Percentiles rank a stretch among this genome's conserved stretches.
phyloP scores from a whole-genome alignment of 306 rosid genomes.

The Luffa acutangula region DNA sequence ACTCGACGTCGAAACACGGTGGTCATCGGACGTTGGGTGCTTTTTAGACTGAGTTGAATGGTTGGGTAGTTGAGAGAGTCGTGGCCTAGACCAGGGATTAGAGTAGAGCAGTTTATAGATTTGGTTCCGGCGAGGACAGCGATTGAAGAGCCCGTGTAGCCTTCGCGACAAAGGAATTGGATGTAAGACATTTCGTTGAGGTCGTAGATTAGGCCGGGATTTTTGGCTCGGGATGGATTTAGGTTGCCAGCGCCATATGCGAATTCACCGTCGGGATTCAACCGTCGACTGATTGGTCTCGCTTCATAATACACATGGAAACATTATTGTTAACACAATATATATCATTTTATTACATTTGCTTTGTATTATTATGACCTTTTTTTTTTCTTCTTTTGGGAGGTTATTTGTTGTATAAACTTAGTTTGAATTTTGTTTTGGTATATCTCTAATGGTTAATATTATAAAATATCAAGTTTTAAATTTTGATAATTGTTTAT shows the following conservation, averaged over 20 bases:
- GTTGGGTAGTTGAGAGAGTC: conserved; percentile 83
- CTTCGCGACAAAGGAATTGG: conserved; percentile 73
- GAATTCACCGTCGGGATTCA: conserved; percentile 53
- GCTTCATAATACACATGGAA: conserved; percentile 29
- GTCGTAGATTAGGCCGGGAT: conserved; percentile 73
- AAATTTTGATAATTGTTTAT: too few relatives aligned
- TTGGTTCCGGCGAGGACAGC: conserved; percentile 35
- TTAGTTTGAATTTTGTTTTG: too few relatives aligned
- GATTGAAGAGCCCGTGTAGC: conserved; percentile 41
- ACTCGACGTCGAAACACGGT: conserved; percentile 49
- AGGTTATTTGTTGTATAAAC: too few relatives aligned
- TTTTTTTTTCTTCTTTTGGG: too few relatives aligned
- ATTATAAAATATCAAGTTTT: too few relatives aligned
- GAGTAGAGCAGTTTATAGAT: conserved; percentile 48
- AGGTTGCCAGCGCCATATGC: conserved; percentile 78
- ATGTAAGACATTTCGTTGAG: conserved; percentile 44
- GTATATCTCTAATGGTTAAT: too few relatives aligned
- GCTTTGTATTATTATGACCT: too few relatives aligned
- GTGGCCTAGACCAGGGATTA: conserved; percentile 46
- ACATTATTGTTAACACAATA: background rate
- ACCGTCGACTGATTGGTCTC: conserved; percentile 50
- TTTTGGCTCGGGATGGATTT: conserved; percentile 48
- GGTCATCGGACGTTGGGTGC: conserved; percentile 13
- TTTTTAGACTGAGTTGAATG: conserved; percentile 42
- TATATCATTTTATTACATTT: too few relatives aligned